Conservation (phyloP, 352 stramenopile genomes). For the Ophiocytium majus region DNA sequence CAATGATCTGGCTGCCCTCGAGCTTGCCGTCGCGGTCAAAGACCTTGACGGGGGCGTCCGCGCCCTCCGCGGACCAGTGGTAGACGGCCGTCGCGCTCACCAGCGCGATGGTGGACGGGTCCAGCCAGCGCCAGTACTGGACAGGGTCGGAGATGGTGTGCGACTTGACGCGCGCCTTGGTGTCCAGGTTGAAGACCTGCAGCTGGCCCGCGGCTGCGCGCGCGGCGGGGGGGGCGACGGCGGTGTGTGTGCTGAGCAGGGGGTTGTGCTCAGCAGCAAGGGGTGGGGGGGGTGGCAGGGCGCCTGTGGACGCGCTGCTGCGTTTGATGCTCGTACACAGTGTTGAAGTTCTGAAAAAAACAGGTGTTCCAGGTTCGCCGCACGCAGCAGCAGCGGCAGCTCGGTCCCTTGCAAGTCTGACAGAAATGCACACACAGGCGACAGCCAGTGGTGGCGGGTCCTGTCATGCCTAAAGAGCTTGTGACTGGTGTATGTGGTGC, state of each 20-base stretch:
- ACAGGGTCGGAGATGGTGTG: conserved; percentile 68
- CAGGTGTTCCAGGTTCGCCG: too few relatives aligned
- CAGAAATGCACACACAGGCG: too few relatives aligned
- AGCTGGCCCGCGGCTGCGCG: conserved; percentile 79
- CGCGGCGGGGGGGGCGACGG: too few relatives aligned
- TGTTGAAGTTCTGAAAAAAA: too few relatives aligned
- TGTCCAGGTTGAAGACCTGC: conserved; percentile 99
- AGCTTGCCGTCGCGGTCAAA: conserved; percentile 92
- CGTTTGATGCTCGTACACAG: conserved; percentile 6
- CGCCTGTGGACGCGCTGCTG: not conserved
- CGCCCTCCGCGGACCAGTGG: conserved; percentile 92
- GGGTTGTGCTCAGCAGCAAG: too few relatives aligned
- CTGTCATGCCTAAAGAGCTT: too few relatives aligned
- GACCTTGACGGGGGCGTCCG: conserved; percentile 84
- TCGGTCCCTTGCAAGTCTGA: too few relatives aligned
- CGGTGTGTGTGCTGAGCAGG: too few relatives aligned
- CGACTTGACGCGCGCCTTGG: conserved; percentile 97
- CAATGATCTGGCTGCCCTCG: conserved; percentile 42
- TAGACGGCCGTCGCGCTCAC: conserved; percentile 93
- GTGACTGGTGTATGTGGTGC: too few relatives aligned
- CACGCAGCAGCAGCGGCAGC: too few relatives aligned
- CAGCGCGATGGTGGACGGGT: conserved; percentile 90
- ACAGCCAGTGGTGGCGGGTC: too few relatives aligned
- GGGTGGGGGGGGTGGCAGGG: not conserved
- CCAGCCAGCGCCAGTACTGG: conserved; percentile 98